Conservation (phyloP, 257 asterid species). For the Solanum pimpinellifolium region DNA sequence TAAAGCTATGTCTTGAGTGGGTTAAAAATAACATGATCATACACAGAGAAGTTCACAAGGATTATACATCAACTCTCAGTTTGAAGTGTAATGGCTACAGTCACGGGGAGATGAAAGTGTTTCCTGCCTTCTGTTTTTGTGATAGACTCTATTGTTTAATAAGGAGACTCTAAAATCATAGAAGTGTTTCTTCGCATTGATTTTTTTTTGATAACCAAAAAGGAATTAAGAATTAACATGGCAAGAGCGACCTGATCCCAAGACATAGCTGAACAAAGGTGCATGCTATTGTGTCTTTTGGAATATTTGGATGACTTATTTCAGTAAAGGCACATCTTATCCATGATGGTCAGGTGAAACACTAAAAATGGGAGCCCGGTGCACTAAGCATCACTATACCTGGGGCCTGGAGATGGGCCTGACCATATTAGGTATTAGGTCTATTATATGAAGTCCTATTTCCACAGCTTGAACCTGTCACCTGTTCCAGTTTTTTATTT, state of each 20-base stretch:
- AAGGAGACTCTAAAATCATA: neutral
- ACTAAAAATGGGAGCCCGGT: neutral
- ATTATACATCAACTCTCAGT: neutral
- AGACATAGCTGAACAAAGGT: neutral
- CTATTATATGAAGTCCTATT: neutral
- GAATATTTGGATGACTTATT: neutral
- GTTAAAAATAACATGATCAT: neutral
- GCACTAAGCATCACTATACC: neutral
- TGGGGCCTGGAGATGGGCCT: neutral
- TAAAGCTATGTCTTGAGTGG: neutral
- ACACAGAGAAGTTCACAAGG: neutral
- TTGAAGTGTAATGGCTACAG: neutral
- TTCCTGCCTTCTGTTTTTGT: neutral
- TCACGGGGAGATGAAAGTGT: neutral
- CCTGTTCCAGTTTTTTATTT: neutral
- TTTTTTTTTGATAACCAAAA: neutral
- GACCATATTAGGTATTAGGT: neutral
- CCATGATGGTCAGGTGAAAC: neutral
- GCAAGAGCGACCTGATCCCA: neutral
- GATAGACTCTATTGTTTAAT: neutral
- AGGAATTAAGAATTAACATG: neutral
- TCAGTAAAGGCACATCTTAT: neutral
- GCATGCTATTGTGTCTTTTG: neutral
- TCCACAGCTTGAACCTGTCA: neutral
- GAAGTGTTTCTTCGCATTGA: neutral